phyloP scores from a whole-genome alignment of 108 stramenopile species.

The Fragilaria crotonensis region DNA sequence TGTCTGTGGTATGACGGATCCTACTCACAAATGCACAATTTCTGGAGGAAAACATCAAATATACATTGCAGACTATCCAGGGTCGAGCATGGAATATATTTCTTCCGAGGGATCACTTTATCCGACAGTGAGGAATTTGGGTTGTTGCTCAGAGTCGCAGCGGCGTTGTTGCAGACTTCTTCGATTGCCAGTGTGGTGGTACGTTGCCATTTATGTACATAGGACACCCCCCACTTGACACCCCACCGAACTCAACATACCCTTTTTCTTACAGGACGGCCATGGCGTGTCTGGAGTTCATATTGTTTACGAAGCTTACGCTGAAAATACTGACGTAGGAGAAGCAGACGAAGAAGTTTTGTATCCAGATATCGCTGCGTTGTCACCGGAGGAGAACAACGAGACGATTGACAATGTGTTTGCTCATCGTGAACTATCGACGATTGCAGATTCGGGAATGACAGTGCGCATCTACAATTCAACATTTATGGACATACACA shows the following conservation, averaged over 20 bases:
- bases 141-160: neutral
- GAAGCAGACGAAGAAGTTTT: too few species aligned
- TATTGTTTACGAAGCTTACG: neutral
- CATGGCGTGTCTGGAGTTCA: neutral
- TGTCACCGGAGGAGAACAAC: too few species aligned
- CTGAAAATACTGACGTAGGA: too few species aligned
- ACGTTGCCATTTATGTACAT: neutral
- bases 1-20: neutral
- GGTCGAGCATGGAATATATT: neutral
- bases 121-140: neutral
- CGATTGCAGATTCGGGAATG: neutral
- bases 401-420: neutral
- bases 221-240: neutral
- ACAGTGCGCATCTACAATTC: neutral
- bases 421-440: neutral
- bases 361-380: too few species aligned
- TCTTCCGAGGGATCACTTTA: neutral
- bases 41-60: neutral
- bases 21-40: neutral
- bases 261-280: neutral
- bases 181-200: neutral
- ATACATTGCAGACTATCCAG: neutral
- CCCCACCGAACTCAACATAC: neutral
- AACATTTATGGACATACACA: neutral
- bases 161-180: neutral